phyloP scores from a whole-genome alignment of 2,329 filamentous ascomycete genomes.

The Sclerotinia nivalis region DNA sequence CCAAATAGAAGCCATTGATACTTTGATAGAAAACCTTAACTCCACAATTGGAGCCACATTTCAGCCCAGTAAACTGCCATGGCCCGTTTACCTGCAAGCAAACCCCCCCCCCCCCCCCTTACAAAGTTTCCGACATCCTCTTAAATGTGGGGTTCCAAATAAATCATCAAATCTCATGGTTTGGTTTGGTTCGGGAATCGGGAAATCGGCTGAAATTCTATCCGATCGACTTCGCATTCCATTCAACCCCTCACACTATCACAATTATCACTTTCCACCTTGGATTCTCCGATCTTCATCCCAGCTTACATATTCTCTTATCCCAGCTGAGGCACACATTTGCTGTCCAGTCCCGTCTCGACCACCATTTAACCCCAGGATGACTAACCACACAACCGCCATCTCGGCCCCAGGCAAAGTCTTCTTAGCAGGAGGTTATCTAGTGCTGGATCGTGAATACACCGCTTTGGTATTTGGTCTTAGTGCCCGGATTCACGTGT shows the following conservation, averaged over 20 bases:
- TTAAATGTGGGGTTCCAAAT: neutral
- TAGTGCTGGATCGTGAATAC: slow-evolving; percentile 86
- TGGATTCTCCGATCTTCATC: neutral
- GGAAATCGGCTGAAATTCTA: neutral
- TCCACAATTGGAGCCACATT: neutral
- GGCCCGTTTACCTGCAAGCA: neutral
- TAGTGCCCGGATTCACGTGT: slow-evolving; percentile 65
- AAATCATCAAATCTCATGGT: neutral
- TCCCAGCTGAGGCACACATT: neutral
- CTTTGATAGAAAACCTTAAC: too few relatives aligned
- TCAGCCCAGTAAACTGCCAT: neutral
- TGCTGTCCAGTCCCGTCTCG: neutral
- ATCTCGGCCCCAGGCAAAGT: slow-evolving; percentile 96
- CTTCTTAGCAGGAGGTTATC: slow-evolving; percentile 88
- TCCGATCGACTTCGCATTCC: neutral
- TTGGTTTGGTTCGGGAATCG: too few relatives aligned
- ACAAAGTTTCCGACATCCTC: too few relatives aligned
- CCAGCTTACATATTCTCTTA: neutral
- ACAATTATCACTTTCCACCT: neutral
- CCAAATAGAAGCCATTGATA: neutral
- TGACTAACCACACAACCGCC: slow-evolving; percentile 34
- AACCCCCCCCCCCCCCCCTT: too few relatives aligned
- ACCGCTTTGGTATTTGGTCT: slow-evolving; percentile 73
- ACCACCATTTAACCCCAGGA: neutral
- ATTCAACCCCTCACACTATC: neutral